These are phyloP conservation scores for Apostasia shenzhenica DNA, from an alignment of 106 monocot genomes.

Conservation along the genomic window DNA sequence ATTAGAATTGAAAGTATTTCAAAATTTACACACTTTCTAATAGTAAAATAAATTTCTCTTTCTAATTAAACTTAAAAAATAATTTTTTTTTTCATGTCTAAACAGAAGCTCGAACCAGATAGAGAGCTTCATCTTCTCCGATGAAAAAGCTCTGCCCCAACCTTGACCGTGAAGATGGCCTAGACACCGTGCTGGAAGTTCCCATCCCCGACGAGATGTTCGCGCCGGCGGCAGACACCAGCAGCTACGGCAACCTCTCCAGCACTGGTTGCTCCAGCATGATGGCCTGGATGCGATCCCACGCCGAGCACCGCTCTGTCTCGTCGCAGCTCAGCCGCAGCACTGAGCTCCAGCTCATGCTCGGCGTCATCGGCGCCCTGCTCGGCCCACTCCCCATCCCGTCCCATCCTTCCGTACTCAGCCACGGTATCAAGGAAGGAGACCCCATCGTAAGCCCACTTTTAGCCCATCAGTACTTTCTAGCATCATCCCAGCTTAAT, in stretches of 20 bases:
- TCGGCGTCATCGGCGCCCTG: slow-evolving; percentile 72
- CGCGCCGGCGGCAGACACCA: neutral
- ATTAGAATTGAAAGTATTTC: no score
- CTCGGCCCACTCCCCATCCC: slow-evolving; percentile 58
- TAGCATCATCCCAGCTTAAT: no score
- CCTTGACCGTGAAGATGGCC: slow-evolving; percentile 47
- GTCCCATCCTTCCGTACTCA: slow-evolving; percentile 7
- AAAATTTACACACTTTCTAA: no score
- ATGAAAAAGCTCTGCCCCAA: slow-evolving; percentile 84
- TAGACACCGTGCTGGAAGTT: slow-evolving; percentile 54
- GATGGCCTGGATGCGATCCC: slow-evolving; percentile 33
- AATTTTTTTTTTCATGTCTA: no score
- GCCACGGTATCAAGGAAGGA: slow-evolving; percentile 27
- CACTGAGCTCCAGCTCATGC: slow-evolving; percentile 83
- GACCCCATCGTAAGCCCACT: slow-evolving; percentile 58
- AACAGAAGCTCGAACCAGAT: no score
- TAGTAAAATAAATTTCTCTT: no score
- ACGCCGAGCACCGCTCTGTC: neutral
- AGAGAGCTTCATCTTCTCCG: neutral
- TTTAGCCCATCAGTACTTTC: no score
- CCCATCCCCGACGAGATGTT: slow-evolving; percentile 59
- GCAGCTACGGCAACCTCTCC: slow-evolving; percentile 6
- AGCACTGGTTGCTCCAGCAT: slow-evolving; percentile 27
- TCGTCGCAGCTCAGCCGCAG: slow-evolving; percentile 14
- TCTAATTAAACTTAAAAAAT: no score